These are phyloP conservation scores for Pestalotiopsis sp. DNA, from an alignment of 2,329 filamentous ascomycete genomes.

Conservation along the genomic window DNA sequence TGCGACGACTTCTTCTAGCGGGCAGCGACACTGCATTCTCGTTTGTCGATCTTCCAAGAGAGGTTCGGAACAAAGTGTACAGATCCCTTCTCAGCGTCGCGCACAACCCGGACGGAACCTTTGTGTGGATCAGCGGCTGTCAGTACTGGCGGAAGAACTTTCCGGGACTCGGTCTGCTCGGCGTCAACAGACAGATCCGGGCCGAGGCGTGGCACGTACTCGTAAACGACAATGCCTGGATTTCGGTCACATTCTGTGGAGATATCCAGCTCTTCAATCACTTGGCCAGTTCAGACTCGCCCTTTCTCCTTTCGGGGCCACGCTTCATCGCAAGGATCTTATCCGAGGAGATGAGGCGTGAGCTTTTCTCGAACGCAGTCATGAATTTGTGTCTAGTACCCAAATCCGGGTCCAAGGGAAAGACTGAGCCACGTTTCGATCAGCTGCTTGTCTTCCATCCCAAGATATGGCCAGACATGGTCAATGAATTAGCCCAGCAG, in stretches of 20 bases:
- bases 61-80: not conserved
- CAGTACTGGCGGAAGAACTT: not conserved
- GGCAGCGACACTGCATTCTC: not conserved
- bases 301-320: not conserved
- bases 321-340: too few species aligned
- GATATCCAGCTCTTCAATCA: not conserved
- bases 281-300: not conserved
- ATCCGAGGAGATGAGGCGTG: too few species aligned
- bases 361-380: too few species aligned
- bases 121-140: too few species aligned
- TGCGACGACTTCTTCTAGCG: not conserved
- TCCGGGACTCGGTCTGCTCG: not conserved
- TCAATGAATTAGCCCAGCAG: not conserved
- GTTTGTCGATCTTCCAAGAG: not conserved
- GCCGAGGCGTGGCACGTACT: not conserved
- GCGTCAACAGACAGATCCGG: slow-evolving; percentile 2
- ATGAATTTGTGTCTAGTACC: too few species aligned
- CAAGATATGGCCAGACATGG: not conserved
- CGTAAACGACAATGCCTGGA: not conserved
- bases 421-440: too few species aligned
- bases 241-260: not conserved
- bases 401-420: too few species aligned
- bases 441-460: not conserved
- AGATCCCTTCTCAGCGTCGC: not conserved
- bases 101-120: too few species aligned